Evolutionary conservation across 768 basidiomycete species (phyloP).

Genomic region (Auricularia auricula-judae): DNA sequence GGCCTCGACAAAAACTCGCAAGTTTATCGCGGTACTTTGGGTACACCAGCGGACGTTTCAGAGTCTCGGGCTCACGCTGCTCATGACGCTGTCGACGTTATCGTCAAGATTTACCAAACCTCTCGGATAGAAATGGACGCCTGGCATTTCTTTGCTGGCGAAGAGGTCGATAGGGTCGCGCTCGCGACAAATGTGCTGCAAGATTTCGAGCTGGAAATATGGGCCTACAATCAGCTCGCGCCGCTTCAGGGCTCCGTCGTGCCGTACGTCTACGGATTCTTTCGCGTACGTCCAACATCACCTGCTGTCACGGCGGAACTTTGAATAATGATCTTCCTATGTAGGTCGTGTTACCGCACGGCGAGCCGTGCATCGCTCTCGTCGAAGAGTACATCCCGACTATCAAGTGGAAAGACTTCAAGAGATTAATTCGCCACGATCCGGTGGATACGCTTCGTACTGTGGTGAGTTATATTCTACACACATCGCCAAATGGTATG

Average conservation of each 20-base stretch:
- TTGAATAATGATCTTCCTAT: not conserved
- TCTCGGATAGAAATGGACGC: not conserved
- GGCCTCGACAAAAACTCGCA: too few relatives aligned
- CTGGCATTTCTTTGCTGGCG: not conserved
- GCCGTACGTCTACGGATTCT: not conserved
- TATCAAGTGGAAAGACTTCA: too few relatives aligned
- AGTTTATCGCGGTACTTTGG: too few relatives aligned
- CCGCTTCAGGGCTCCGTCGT: not conserved
- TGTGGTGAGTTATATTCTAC: too few relatives aligned
- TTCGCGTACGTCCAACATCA: not conserved
- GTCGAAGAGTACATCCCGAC: not conserved
- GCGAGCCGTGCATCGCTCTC: not conserved
- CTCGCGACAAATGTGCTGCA: not conserved
- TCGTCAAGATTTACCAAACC: not conserved
- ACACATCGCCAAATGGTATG: too few relatives aligned
- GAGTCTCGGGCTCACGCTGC: too few relatives aligned
- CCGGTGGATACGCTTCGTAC: too few relatives aligned
- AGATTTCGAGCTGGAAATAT: not conserved
- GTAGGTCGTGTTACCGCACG: not conserved
- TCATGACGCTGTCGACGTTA: not conserved
- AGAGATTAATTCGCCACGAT: too few relatives aligned
- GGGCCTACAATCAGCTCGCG: not conserved
- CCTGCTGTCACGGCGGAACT: not conserved
- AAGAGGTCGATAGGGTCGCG: not conserved
- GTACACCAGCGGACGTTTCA: too few relatives aligned